These are phyloP conservation scores for Uromyces viciae-fabae DNA, from an alignment of 1,284 basidiomycete genomes.

Conservation along the genomic window DNA sequence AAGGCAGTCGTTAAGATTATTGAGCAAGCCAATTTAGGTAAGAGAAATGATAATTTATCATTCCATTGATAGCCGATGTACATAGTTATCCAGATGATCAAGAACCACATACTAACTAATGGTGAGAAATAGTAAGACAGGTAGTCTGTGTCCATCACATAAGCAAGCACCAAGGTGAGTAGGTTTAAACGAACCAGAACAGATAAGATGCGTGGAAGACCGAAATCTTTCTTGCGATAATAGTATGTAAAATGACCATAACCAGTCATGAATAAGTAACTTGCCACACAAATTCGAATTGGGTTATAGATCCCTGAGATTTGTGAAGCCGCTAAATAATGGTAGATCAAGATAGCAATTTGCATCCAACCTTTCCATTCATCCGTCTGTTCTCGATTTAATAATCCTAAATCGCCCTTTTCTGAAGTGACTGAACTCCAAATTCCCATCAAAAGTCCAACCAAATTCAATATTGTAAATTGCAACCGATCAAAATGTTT, in stretches of 20 bases:
- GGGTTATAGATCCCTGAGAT: conserved; percentile 85
- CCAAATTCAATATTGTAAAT: conserved; percentile 64
- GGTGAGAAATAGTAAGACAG: conserved; percentile 82
- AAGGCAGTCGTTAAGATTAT: conserved; percentile 65
- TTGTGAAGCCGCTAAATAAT: conserved; percentile 79
- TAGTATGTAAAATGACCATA: conserved; percentile 72
- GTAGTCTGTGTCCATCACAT: conserved; percentile 85
- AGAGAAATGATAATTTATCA: conserved; percentile 65
- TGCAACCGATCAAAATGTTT: conserved; percentile 71
- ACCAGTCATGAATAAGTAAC: conserved; percentile 69
- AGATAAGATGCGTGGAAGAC: conserved; percentile 67
- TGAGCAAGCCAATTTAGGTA: conserved; percentile 68
- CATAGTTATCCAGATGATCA: conserved; percentile 78
- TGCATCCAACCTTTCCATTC: conserved; percentile 98
- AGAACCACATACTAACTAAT: conserved; percentile 67
- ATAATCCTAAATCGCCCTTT: conserved; percentile 73
- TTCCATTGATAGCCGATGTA: conserved; percentile 69
- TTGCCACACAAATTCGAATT: conserved; percentile 76
- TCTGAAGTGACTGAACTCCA: conserved; percentile 66
- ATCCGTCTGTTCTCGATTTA: conserved; percentile 84
- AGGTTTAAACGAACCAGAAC: conserved; percentile 77
- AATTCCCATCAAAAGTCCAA: conserved; percentile 63
- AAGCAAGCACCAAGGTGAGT: conserved; percentile 72
- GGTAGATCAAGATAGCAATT: conserved; percentile 79
- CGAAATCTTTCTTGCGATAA: conserved; percentile 77